Evolutionary conservation across 1,284 basidiomycete species (phyloP).

Genomic region (Ceratorhiza oryzae-sativae): DNA sequence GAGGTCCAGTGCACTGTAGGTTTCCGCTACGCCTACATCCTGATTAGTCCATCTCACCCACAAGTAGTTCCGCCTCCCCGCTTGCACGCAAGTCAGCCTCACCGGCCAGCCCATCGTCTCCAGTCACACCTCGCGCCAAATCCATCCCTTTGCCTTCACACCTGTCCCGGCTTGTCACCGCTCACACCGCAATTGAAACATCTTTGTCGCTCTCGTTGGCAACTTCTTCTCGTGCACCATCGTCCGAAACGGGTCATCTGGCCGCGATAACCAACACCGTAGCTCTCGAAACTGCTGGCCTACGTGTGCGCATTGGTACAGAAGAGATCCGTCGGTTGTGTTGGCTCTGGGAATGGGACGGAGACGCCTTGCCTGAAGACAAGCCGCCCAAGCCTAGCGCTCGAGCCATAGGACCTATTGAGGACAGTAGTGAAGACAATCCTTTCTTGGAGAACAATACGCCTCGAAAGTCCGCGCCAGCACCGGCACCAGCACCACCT

Average conservation of each 20-base stretch:
- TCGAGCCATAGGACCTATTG: slow-evolving; percentile 32
- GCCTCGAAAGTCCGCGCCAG: slow-evolving; percentile 48
- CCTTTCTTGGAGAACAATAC: slow-evolving; percentile 63
- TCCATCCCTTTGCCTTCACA: slow-evolving; percentile 21
- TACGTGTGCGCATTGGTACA: slow-evolving; percentile 66
- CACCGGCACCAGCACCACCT: slow-evolving; percentile 41
- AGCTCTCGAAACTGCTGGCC: slow-evolving; percentile 50
- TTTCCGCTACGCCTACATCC: neutral
- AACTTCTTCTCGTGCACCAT: slow-evolving; percentile 65
- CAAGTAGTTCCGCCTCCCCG: slow-evolving; percentile 26
- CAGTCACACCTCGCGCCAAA: slow-evolving; percentile 20
- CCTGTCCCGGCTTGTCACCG: slow-evolving; percentile 1
- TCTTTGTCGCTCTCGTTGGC: slow-evolving; percentile 58
- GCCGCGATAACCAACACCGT: slow-evolving; percentile 63
- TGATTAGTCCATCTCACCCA: neutral
- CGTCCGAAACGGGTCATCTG: slow-evolving; percentile 57
- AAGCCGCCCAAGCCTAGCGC: slow-evolving; percentile 1
- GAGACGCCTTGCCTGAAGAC: slow-evolving; percentile 52
- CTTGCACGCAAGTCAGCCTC: neutral
- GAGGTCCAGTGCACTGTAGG: slow-evolving; percentile 34
- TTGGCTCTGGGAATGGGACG: slow-evolving; percentile 90
- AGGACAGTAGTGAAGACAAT: slow-evolving; percentile 61
- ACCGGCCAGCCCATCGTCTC: slow-evolving; percentile 15
- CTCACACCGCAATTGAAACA: slow-evolving; percentile 28
- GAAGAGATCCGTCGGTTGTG: slow-evolving; percentile 75